Evolutionary conservation across 2,329 filamentous ascomycete genomes (phyloP), one percentile per base, ranked within the genome.

Genomic region (Neofusicoccum sp.): DNA sequence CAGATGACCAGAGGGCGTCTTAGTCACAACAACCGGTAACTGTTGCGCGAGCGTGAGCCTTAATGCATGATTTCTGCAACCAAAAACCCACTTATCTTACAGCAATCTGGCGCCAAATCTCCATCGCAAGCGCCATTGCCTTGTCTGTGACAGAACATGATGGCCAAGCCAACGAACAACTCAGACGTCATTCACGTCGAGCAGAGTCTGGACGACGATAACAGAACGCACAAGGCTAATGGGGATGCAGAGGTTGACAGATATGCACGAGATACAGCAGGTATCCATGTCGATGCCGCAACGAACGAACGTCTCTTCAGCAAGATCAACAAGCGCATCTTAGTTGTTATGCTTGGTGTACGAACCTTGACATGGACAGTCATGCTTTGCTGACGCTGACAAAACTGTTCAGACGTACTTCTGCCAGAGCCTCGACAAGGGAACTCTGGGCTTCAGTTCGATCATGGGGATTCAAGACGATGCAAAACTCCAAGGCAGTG

Each of bases 381-480:
- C 4, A 6, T 1, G 3, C 4, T 3, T 4, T 24, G 20, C 20
- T 30, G 26, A 9, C 12, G 16, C 24, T 30, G 28, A 41, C 26
- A 11, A 16, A 9, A 6, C 3, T 5, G 8, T 3, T 12, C 36
- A 54, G 49, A 54, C 49, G 4, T 88, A 88, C 70, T 87, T 85
- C 67, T 77, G 87, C 0, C 86, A 88, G 65, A 81, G 80, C 9
- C 76, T 87, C 4, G 85, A 88, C 73, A 88, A 88, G 70, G 80
- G 84, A 0, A 85, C 84, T 0, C 75, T 88, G 1, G 77, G 74
- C 1, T 88, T 87, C 66, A 84, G 84, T 2, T 86, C 85, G 0
- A 82, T 88, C 6, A 88, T 88, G 65, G 85, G 85, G 2, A 76
- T 89, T 8, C 80, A 85, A 28, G 75, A 85, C 57, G 83, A 86